Evolutionary conservation across 2,329 filamentous ascomycete species (phyloP).

Genomic region (Talaromyces sp.): DNA sequence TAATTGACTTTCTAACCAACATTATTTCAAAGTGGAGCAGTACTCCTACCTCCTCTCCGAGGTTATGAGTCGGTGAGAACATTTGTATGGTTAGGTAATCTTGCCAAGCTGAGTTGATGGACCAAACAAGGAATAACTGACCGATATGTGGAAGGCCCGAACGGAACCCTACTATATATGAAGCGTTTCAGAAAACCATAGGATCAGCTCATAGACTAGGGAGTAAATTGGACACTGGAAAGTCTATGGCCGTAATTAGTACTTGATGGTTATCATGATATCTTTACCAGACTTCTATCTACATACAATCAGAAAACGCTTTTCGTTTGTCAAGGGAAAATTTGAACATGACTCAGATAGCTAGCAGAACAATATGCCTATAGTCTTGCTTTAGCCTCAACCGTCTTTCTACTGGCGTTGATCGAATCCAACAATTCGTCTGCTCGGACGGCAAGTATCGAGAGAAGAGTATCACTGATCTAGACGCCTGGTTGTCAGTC

Average conservation of each 20-base stretch:
- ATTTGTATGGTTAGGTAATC: background rate
- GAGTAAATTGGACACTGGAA: no score
- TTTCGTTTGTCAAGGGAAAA: background rate
- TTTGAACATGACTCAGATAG: background rate
- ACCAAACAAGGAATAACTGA: no score
- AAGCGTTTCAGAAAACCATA: no score
- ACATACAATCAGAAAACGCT: background rate
- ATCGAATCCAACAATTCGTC: slow-evolving; percentile 19
- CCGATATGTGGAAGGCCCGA: no score
- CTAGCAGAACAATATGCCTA: background rate
- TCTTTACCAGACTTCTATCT: background rate
- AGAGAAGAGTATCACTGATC: slow-evolving; percentile 15
- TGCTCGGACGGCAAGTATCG: slow-evolving; percentile 16
- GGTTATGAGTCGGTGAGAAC: background rate
- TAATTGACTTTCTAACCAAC: background rate
- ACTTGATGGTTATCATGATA: no score
- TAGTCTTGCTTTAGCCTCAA: slow-evolving; percentile 16
- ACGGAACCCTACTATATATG: no score
- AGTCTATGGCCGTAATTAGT: no score
- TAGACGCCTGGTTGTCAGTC: background rate
- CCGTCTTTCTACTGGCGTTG: slow-evolving; percentile 13
- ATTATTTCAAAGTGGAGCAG: background rate
- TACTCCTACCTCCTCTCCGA: background rate
- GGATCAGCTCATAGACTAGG: no score
- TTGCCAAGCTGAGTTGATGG: no score